Evolutionary conservation across 2,329 filamentous ascomycete species (phyloP).

Genomic region (Hymenoscyphus salicellus): DNA sequence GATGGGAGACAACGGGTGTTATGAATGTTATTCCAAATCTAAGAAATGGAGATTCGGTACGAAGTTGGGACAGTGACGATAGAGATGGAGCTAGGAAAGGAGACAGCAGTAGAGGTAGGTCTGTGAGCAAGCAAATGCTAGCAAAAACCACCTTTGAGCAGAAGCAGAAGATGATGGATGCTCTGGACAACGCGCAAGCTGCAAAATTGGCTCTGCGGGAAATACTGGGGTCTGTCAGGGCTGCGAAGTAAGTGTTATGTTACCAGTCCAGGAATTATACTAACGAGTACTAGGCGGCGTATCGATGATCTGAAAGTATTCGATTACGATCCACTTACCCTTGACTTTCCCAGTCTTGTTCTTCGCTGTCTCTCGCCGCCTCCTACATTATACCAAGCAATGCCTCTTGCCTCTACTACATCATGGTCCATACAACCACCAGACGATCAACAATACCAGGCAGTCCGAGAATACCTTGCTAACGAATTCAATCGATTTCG

Average conservation of each 20-base stretch:
- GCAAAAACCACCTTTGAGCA: conserved; percentile 57
- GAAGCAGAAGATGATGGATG: conserved; percentile 63
- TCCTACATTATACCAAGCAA: conserved; percentile 73
- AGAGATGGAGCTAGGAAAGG: conserved; percentile 34
- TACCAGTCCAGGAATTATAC: not conserved
- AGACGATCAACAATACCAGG: conserved; percentile 68
- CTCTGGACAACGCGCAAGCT: conserved; percentile 74
- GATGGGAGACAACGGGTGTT: conserved; percentile 75
- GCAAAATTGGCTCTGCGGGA: conserved; percentile 83
- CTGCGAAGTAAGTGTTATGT: conserved; percentile 66
- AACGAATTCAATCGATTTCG: conserved; percentile 68
- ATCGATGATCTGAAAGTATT: conserved; percentile 59
- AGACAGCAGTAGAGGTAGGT: conserved; percentile 35
- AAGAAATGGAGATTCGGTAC: conserved; percentile 45
- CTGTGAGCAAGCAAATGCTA: conserved; percentile 49
- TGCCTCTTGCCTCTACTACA: conserved; percentile 70
- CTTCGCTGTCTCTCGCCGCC: conserved; percentile 78
- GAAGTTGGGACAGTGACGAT: conserved; percentile 38
- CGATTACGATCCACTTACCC: conserved; percentile 79
- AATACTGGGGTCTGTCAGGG: conserved; percentile 74
- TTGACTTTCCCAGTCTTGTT: conserved; percentile 82
- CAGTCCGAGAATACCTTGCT: conserved; percentile 64
- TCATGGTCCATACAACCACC: conserved; percentile 83
- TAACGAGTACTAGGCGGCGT: conserved; percentile 45
- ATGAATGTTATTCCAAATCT: conserved; percentile 67